Base-by-base conservation (phyloP, 2,329 filamentous ascomycete genomes). In the Gaeumannomyces sp. region DNA sequence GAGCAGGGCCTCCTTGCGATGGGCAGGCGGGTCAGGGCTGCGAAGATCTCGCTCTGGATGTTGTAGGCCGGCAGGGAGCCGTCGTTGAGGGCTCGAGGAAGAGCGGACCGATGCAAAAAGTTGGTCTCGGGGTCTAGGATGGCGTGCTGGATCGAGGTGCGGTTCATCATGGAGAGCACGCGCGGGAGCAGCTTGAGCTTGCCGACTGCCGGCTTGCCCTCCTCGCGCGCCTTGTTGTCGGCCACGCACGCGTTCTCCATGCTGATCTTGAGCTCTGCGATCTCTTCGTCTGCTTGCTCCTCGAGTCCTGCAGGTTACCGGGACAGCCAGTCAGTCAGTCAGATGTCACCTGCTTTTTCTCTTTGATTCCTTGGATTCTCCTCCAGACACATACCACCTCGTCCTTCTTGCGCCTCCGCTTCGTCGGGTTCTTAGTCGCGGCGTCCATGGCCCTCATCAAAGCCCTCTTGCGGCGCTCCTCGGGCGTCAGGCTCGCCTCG, bases 21-120 rank as follows among this genome's bases (percentile, higher is more conserved):
- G 7, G 92, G 93, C 6, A 98, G 83, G 71, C 87, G 89, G 25
- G 84, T 85, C 53, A 99, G 82, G 29, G 92, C 90, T 31, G 86
- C 85, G 75, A 99, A 95, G 59, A 99, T 86, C 74, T 98, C 93
- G 67, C 93, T 92, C 79, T 99, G 95, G 70, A 99, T 98, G 74
- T 95, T 95, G 79, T 97, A 99, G 35, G 95, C 94, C 0, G 95
- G 95, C 62, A 99, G 84, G 67, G 92, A 94, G 65, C 94, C 95
- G 73, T 98, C 94, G 71, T 94, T 93, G 60, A 98, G 84, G 95
- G 95, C 75, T 99, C 95, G 28, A 99, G 85, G 83, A 98, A 98
- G 83, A 98, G 74, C 94, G 93, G 72, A 99, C 92, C 19, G 93
- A 91, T 96, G 92, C 56, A 99, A 81, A 68, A 99, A 90, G 79